phyloP scores from a whole-genome alignment of 768 basidiomycete species.

The Podaxis carcinomalis region DNA sequence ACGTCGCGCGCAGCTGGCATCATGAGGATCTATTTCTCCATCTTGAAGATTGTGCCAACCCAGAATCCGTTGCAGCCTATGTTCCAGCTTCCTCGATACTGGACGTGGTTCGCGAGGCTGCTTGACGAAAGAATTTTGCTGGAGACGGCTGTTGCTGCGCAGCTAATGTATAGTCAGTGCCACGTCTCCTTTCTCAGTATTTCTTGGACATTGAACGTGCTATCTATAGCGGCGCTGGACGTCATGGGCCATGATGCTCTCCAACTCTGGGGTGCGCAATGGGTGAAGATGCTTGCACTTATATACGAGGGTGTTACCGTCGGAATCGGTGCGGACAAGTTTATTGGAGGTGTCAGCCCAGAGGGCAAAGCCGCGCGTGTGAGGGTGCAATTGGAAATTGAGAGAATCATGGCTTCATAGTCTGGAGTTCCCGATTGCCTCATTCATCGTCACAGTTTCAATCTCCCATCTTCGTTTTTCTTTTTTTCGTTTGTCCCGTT shows the following conservation, averaged over 20 bases:
- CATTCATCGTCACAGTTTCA: too few relatives aligned
- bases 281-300: conserved; percentile 66
- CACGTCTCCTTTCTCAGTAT: conserved; percentile 4
- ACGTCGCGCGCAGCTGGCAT: conserved; percentile 68
- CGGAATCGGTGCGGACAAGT: conserved; percentile 25
- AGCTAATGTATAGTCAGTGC: conserved; percentile 63
- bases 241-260: conserved; percentile 61
- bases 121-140: conserved; percentile 47
- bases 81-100: conserved; percentile 62
- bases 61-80: conserved; percentile 40
- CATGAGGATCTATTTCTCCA: conserved; percentile 82
- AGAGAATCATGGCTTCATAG: conserved; percentile 10
- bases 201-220: conserved; percentile 6
- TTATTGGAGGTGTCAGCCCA: conserved; percentile 12
- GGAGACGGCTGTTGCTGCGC: conserved; percentile 54
- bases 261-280: conserved; percentile 72
- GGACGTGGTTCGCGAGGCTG: conserved; percentile 71
- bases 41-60: conserved; percentile 45
- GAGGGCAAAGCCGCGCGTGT: conserved; percentile 14
- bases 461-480: too few relatives aligned
- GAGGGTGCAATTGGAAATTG: conserved; percentile 15
- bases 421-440: neutral
- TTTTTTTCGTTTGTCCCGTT: too few relatives aligned
- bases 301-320: conserved; percentile 60
- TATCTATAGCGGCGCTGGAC: conserved; percentile 57